Evolutionary conservation across 2,329 filamentous ascomycete species (phyloP), one percentile per base, ranked within the genome.

Genomic region (Plenodomus lindquistii): DNA sequence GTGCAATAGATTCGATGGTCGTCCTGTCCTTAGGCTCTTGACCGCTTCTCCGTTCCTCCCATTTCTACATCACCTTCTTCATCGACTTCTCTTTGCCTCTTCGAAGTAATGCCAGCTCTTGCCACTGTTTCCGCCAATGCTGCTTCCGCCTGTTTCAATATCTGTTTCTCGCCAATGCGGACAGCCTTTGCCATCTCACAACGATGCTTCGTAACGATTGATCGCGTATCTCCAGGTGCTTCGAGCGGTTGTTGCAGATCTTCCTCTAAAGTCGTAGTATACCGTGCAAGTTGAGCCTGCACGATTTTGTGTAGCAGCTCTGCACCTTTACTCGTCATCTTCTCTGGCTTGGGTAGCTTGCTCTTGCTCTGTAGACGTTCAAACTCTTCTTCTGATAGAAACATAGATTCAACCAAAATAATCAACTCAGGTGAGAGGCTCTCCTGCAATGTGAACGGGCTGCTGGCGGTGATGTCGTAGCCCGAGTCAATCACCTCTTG

Each of bases 131-230:
- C 54, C 6, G 46, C 50, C 39, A 71, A 44, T 1, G 62, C 66
- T 29, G 61, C 50, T 49, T 81, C 76, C 1, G 84, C 77, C 61
- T 84, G 78, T 46, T 77, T 72, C 19, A 91, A 65, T 5, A 92
- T 75, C 57, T 79, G 78, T 69, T 91, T 91, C 72, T 93, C 89
- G 13, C 88, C 89, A 2, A 85, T 72, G 50, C 89, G 81, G 29
- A 91, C 86, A 42, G 81, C 75, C 18, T 85, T 63, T 0, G 88
- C 88, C 84, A 88, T 88, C 52, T 62, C 53, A 66, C 69, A 58
- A 48, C 67, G 64, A 60, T 67, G 50, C 56, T 60, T 56, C 4
- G 49, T 35, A 2, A 42, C 42, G 4, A 46, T 44, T 38, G 21
- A 77, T 37, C 77, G 67, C 22, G 10, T 24, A 10, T 24, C 22